Conservation (phyloP, 768 basidiomycete genomes). For the Leccinellum albellum region DNA sequence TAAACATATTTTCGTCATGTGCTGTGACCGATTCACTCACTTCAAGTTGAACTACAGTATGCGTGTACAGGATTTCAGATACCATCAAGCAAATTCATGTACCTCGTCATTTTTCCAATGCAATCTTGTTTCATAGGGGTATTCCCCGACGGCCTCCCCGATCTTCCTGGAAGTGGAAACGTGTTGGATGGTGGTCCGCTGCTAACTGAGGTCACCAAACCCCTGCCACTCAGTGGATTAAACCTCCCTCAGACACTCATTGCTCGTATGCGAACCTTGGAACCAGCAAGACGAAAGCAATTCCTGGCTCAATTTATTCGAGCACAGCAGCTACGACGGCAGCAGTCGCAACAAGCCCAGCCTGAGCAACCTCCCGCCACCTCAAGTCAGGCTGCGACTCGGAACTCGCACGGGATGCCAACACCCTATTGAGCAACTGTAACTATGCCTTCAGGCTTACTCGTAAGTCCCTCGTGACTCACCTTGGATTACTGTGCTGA, state of each 20-base stretch:
- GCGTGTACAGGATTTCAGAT: slow-evolving; percentile 49
- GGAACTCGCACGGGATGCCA: slow-evolving; percentile 13
- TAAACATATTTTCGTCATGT: slow-evolving; percentile 29
- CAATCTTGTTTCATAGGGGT: slow-evolving; percentile 39
- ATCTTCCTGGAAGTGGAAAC: slow-evolving; percentile 27
- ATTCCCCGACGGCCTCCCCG: slow-evolving; percentile 53
- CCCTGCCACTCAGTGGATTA: neutral
- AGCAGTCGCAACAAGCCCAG: too few relatives aligned
- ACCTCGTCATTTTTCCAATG: slow-evolving; percentile 45
- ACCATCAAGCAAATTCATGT: slow-evolving; percentile 39
- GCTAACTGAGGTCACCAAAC: slow-evolving; percentile 5
- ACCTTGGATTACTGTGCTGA: neutral
- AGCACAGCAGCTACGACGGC: slow-evolving; percentile 17
- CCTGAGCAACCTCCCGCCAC: too few relatives aligned
- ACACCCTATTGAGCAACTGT: slow-evolving; percentile 3
- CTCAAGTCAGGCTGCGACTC: slow-evolving; percentile 14
- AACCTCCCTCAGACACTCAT: slow-evolving; percentile 10
- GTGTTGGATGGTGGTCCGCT: slow-evolving; percentile 2
- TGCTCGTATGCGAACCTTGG: slow-evolving; percentile 22
- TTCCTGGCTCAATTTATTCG: slow-evolving; percentile 11
- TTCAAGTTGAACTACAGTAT: slow-evolving; percentile 39
- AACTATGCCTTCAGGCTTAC: slow-evolving; percentile 15
- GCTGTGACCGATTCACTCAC: slow-evolving; percentile 1
- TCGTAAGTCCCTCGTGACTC: slow-evolving; percentile 10
- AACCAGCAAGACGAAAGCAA: slow-evolving; percentile 21